Conservation (phyloP, 495 filamentous ascomycete species). For the Talaromyces adpressus region DNA sequence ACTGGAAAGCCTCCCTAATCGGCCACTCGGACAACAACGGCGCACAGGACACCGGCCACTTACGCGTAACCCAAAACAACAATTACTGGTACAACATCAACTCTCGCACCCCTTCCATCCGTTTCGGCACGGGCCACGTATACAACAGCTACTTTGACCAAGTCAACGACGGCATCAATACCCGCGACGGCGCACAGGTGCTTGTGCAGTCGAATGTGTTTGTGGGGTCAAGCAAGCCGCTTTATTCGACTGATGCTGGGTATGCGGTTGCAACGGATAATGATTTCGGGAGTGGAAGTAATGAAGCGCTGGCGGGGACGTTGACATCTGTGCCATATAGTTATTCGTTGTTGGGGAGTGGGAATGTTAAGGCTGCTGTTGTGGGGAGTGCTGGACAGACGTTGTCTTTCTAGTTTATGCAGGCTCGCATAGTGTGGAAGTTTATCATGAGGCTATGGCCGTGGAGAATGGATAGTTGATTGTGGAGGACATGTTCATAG, state of each 20-base stretch:
- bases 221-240: not conserved
- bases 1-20: slow-evolving; percentile 58
- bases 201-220: not conserved
- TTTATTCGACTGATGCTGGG: not conserved
- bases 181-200: not conserved
- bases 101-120: slow-evolving; percentile 51
- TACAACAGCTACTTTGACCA: not conserved
- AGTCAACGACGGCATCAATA: not conserved
- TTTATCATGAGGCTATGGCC: too few species aligned
- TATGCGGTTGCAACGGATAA: not conserved
- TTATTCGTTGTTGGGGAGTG: not conserved
- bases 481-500: too few species aligned
- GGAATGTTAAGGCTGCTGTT: not conserved
- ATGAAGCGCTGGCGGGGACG: not conserved
- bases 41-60: slow-evolving; percentile 43
- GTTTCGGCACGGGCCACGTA: slow-evolving; percentile 11
- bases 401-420: not conserved
- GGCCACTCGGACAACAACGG: slow-evolving; percentile 47
- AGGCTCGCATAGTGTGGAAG: too few species aligned
- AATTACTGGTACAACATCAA: slow-evolving; percentile 58
- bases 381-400: not conserved
- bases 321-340: not conserved
- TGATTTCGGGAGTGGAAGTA: not conserved
- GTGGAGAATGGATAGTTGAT: too few species aligned
- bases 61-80: slow-evolving; percentile 54